Evolutionary conservation across 2,329 filamentous ascomycete species (phyloP), one percentile per base, ranked within the genome.

Genomic region (Ceratocystis cubensis): DNA sequence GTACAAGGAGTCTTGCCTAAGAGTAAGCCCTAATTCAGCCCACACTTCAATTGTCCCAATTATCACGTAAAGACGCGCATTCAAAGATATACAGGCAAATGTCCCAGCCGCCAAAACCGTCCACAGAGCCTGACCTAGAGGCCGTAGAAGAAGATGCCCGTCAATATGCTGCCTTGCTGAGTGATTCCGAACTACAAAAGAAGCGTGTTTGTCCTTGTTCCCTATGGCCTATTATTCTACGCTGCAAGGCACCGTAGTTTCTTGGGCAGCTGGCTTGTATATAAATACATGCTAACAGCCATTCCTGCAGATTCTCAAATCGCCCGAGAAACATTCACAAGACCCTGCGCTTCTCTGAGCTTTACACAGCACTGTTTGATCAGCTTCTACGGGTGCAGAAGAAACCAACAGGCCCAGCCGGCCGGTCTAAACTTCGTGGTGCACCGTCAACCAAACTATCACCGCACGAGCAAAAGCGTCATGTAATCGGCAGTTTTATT

Each of bases 401-500:
- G 73, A 85, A 91, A 74, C 84, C 84, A 0, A 76, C 82, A 0
- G 83, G 82, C 0, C 82, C 81, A 0, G 78, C 80, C 2, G 78
- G 79, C 1, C 56, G 17, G 10, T n/a, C 25, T 33, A 59, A 25
- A 59, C 15, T 20, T 17, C 75, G 79, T 7, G 87, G 85, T 0
- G 25, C 33, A 82, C 84, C 0, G 79, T 84, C 70, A 84, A 85
- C 7, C 4, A 84, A 82, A 65, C 78, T 84, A 7, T 86, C 85
- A 2, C 87, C 90, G 0, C 85, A 93, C 70, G 91, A 96, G 74
- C 83, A 88, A 69, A 85, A 91, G 46, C 84, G 88, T 0, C 84
- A 86, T 71, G 88, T 96, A 70, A 91, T 99, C 70, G 84, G 92
- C 66, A 81, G 87, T 6, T 99, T 96, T 77, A 90, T 99, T 71